A percentile compares a stretch with the other conserved stretches of the same genome.
Conservation (phyloP, 306 rosid genomes). For the Macrotyloma uniflorum region DNA sequence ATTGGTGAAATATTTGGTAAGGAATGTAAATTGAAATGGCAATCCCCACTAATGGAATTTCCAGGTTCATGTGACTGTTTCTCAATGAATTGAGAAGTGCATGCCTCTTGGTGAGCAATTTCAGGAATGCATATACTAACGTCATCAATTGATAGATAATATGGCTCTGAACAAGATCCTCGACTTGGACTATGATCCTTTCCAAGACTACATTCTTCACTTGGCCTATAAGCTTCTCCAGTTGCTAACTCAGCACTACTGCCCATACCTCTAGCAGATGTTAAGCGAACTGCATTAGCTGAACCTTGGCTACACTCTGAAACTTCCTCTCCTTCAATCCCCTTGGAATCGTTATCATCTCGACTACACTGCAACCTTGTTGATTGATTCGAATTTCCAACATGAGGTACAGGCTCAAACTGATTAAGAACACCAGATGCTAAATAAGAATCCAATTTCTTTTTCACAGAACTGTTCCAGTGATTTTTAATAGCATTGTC, state of each 20-base stretch:
- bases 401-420: slow-evolving; percentile 60
- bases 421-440: slow-evolving; percentile 82
- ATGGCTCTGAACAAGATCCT: slow-evolving; percentile 69
- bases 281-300: slow-evolving; percentile 50
- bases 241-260: slow-evolving; percentile 49
- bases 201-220: slow-evolving; percentile 55
- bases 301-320: slow-evolving; percentile 91
- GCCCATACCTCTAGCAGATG: slow-evolving; percentile 46
- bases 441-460: slow-evolving; percentile 96
- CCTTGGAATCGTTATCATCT: slow-evolving; percentile 66
- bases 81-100: slow-evolving; percentile 55
- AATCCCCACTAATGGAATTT: slow-evolving; percentile 50
- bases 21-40: slow-evolving; percentile 53
- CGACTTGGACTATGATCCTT: slow-evolving; percentile 61
- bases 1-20: slow-evolving; percentile 59
- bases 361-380: slow-evolving; percentile 70
- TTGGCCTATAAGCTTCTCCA: slow-evolving; percentile 54
- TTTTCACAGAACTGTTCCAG: slow-evolving; percentile 99
- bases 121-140: slow-evolving; percentile 60
- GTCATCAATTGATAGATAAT: slow-evolving; percentile 60
- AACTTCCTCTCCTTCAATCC: slow-evolving; percentile 71
- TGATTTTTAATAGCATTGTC: slow-evolving; percentile 99
- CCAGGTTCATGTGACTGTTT: slow-evolving; percentile 61
- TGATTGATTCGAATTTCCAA: slow-evolving; percentile 59
- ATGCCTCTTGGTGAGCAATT: slow-evolving; percentile 56